Conservation (phyloP, 176 grass and related monocot species). For the Cenchrus purpureus region DNA sequence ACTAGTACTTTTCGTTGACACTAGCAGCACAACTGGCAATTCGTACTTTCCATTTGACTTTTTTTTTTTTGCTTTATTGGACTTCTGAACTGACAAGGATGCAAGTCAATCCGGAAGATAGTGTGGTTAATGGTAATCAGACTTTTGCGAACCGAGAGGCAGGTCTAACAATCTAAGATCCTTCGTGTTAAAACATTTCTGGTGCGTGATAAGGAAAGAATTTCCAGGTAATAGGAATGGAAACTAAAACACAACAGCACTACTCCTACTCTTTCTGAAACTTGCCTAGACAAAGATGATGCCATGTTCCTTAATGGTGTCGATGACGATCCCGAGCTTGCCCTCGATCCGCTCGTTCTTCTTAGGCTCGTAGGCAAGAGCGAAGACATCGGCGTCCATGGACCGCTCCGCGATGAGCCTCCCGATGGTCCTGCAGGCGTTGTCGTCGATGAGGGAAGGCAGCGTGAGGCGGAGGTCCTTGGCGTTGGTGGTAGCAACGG, state of each 20-base stretch:
- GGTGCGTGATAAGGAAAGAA: not conserved
- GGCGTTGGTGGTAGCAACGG: constrained; percentile 79
- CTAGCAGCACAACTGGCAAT: not conserved
- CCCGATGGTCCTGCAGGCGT: constrained; percentile 78
- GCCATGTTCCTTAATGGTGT: constrained; percentile 82
- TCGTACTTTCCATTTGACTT: not conserved
- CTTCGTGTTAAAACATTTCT: not conserved
- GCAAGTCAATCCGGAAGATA: not conserved
- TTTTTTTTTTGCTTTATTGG: not conserved
- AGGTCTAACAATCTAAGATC: not conserved
- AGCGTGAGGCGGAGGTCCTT: constrained; percentile 84
- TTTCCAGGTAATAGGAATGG: not conserved
- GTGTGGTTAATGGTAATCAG: not conserved
- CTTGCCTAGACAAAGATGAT: constrained; percentile 83
- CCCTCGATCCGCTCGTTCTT: constrained; percentile 86
- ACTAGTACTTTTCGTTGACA: not conserved
- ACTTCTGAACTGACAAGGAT: not conserved
- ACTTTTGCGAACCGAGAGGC: not conserved
- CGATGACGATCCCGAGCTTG: constrained; percentile 75
- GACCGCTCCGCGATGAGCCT: constrained; percentile 87
- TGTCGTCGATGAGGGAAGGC: constrained; percentile 64
- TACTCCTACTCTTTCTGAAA: constrained; percentile 24
- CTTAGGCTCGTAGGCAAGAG: constrained; percentile 76
- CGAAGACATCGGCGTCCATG: constrained; percentile 89
- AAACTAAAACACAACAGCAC: constrained; percentile 15